Evolutionary conservation across 805 yeast genomes (phyloP).

Genomic region (Lachancea nothofagi): DNA sequence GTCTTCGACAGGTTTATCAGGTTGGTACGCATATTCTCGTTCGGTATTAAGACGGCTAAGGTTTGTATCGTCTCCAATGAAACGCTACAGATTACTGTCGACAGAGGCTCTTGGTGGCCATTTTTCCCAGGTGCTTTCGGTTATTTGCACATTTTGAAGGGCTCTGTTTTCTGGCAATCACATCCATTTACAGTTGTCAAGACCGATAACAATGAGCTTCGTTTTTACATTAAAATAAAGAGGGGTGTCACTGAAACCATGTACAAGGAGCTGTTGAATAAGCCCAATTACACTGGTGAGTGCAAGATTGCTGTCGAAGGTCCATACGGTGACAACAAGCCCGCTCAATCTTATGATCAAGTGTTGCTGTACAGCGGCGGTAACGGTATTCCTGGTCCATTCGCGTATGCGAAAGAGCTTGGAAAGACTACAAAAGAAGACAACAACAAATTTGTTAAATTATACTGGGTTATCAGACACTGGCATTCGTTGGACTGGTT

Average conservation of each 20-base stretch:
- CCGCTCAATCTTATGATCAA: slow-evolving; percentile 37
- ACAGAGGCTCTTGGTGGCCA: slow-evolving; percentile 12
- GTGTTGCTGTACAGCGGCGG: slow-evolving; percentile 44
- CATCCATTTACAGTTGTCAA: slow-evolving; percentile 58
- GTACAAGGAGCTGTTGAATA: slow-evolving; percentile 26
- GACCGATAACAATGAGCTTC: slow-evolving; percentile 35
- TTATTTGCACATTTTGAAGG: slow-evolving; percentile 46
- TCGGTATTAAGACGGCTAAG: slow-evolving; percentile 57
- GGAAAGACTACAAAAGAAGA: slow-evolving; percentile 6
- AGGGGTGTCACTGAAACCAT: slow-evolving; percentile 47
- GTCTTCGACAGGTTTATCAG: slow-evolving; percentile 58
- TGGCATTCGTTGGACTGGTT: slow-evolving; percentile 18
- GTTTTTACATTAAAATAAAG: slow-evolving; percentile 43
- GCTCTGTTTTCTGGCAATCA: slow-evolving; percentile 49
- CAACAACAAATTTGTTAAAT: slow-evolving; percentile 10
- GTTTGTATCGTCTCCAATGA: slow-evolving; percentile 18
- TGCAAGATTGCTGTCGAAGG: slow-evolving; percentile 48
- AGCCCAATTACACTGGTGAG: slow-evolving; percentile 28
- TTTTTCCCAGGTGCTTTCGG: slow-evolving; percentile 45
- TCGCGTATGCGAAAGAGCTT: slow-evolving; percentile 12
- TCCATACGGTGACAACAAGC: slow-evolving; percentile 45
- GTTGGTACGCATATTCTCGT: slow-evolving; percentile 45
- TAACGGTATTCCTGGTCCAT: slow-evolving; percentile 44
- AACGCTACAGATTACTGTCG: slow-evolving; percentile 13
- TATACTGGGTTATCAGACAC: slow-evolving; percentile 18